Conservation (phyloP, 495 filamentous ascomycete species). For the Penicillium simplicissimum region DNA sequence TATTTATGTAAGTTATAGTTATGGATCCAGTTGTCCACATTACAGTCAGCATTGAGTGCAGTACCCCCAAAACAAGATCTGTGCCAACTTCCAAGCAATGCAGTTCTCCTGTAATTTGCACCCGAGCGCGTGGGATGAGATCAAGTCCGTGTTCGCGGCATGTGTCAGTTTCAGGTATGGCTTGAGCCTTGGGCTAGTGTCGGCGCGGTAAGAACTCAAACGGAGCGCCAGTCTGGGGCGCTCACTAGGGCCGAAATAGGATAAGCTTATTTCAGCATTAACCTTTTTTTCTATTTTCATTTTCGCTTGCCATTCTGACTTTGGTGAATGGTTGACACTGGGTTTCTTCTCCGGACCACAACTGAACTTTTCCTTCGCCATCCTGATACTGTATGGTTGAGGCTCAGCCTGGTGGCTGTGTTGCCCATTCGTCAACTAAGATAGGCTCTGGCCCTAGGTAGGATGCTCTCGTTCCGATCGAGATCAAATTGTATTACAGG, state of each 20-base stretch:
- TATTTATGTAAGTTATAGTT: not conserved
- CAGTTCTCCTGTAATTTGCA: not conserved
- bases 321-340: not conserved
- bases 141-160: not conserved
- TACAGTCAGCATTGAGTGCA: not conserved
- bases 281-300: not conserved
- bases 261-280: conserved; percentile 2
- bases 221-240: not conserved
- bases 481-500: too few species aligned
- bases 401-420: too few species aligned
- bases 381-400: too few species aligned
- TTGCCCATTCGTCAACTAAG: too few species aligned
- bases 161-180: conserved; percentile 2
- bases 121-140: not conserved
- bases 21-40: not conserved
- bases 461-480: too few species aligned
- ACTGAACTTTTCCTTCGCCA: too few species aligned
- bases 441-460: too few species aligned
- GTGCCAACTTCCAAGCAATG: not conserved
- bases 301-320: not conserved
- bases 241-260: not conserved
- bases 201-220: conserved; percentile 2
- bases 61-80: not conserved
- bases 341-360: not conserved
- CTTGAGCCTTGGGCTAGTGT: not conserved